Conservation (phyloP, 768 basidiomycete genomes). For the Rhodotorula graminis region DNA sequence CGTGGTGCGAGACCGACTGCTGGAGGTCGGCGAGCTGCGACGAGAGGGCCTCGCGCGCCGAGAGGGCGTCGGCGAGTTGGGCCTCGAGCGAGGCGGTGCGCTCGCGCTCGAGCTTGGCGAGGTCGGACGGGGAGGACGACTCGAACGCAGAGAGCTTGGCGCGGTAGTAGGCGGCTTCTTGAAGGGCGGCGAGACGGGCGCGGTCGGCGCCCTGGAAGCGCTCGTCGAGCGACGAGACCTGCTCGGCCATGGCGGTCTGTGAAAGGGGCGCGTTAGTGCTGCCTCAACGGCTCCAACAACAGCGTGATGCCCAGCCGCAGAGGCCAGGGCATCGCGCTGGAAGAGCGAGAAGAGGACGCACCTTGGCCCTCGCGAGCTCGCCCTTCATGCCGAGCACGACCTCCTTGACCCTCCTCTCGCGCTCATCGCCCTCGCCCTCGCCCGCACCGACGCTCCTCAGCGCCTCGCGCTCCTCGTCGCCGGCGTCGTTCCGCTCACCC, state of each 20-base stretch:
- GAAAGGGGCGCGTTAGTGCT: background rate
- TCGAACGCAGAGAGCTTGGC: conserved; percentile 89
- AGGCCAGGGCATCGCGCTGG: background rate
- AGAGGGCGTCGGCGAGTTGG: conserved; percentile 59
- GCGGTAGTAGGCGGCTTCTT: conserved; percentile 93
- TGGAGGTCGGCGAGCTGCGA: conserved; percentile 66
- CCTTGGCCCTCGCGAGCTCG: conserved; percentile 80
- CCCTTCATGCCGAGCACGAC: conserved; percentile 68
- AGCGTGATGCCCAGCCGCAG: too few relatives aligned
- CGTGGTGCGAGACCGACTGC: conserved; percentile 59
- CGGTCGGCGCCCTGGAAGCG: conserved; percentile 74
- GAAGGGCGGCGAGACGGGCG: conserved; percentile 67
- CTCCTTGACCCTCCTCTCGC: conserved; percentile 43
- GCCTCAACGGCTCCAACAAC: background rate
- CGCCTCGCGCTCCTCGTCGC: background rate
- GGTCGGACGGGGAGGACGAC: conserved; percentile 60
- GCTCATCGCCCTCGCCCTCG: background rate
- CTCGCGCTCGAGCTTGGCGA: conserved; percentile 68
- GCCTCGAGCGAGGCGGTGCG: conserved; percentile 70
- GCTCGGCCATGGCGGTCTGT: conserved; percentile 59
- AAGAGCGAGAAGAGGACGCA: conserved; percentile 48
- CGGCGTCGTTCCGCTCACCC: conserved; percentile 39
- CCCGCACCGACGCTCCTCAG: conserved; percentile 8
- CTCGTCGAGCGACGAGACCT: conserved; percentile 59
- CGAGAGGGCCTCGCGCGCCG: conserved; percentile 63